Conservation (phyloP, 1,284 basidiomycete species). For the Singerocomus inundabilis region DNA sequence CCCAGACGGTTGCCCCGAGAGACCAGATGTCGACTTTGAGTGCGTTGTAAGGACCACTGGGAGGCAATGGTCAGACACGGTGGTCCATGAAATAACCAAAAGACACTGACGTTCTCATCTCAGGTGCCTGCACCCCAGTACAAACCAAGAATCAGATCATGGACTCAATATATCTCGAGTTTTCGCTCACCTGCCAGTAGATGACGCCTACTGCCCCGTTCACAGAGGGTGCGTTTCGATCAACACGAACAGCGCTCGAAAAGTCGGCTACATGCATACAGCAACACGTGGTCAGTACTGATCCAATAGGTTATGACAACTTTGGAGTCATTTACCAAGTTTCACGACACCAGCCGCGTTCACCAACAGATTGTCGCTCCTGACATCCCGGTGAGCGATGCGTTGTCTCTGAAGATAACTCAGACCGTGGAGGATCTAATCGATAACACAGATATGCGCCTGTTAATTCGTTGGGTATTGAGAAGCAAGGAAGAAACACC, state of each 20-base stretch:
- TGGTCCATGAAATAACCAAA: not conserved
- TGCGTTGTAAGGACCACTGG: conserved; percentile 65
- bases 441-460: not conserved
- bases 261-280: conserved; percentile 62
- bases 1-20: conserved; percentile 79
- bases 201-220: conserved; percentile 64
- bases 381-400: conserved; percentile 76
- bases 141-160: conserved; percentile 11
- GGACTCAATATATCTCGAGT: not conserved
- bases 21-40: conserved; percentile 80
- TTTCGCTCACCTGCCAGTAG: conserved; percentile 61
- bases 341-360: conserved; percentile 67
- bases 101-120: conserved; percentile 56
- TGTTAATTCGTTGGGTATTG: not conserved
- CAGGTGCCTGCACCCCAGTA: conserved; percentile 46
- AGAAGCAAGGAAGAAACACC: conserved; percentile 31
- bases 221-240: conserved; percentile 45
- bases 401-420: conserved; percentile 58
- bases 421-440: conserved; percentile 60
- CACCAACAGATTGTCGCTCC: conserved; percentile 75
- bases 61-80: conserved; percentile 1
- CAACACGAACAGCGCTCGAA: conserved; percentile 63
- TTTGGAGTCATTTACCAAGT: conserved; percentile 51
- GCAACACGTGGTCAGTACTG: conserved; percentile 8
- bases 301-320: not conserved